phyloP scores from a whole-genome alignment of 768 basidiomycete genomes.

The Symmetrospora coprosmae region DNA sequence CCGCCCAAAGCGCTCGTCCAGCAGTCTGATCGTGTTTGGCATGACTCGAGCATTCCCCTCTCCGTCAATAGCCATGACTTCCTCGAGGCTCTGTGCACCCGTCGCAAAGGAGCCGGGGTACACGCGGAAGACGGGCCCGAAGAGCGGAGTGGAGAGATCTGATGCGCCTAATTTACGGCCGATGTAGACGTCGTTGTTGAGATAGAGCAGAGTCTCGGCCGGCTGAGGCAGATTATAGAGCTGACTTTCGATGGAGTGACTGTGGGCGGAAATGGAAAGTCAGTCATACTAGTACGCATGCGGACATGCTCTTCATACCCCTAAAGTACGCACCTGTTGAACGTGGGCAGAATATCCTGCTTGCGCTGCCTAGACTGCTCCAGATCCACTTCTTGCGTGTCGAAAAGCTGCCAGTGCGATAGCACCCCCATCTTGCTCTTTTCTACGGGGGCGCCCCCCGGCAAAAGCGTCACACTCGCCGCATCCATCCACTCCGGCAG shows the following conservation, averaged over 20 bases:
- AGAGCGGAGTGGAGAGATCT: constrained; percentile 28
- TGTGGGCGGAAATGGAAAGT: too few species aligned
- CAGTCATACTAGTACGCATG: too few species aligned
- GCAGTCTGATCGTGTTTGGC: background rate
- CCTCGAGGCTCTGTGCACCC: constrained; percentile 22
- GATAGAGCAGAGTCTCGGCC: background rate
- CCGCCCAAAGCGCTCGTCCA: constrained; percentile 39
- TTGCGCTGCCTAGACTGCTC: constrained; percentile 12
- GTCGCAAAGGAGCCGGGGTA: constrained; percentile 35
- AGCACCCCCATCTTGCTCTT: background rate
- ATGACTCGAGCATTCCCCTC: constrained; percentile 37
- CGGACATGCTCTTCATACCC: too few species aligned
- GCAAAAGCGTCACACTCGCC: constrained; percentile 1
- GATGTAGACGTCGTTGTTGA: constrained; percentile 5
- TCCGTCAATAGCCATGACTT: constrained; percentile 31
- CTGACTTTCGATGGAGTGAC: constrained; percentile 13
- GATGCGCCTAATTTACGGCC: constrained; percentile 13
- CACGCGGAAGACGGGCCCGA: constrained; percentile 40
- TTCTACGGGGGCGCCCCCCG: constrained; percentile 14
- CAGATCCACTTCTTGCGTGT: background rate
- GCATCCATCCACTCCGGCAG: background rate
- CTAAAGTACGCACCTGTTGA: constrained; percentile 31
- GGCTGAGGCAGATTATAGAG: background rate
- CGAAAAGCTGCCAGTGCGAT: background rate
- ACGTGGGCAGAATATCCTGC: constrained; percentile 21